phyloP scores from a whole-genome alignment of 768 basidiomycete genomes.

The Agaricus blazei region DNA sequence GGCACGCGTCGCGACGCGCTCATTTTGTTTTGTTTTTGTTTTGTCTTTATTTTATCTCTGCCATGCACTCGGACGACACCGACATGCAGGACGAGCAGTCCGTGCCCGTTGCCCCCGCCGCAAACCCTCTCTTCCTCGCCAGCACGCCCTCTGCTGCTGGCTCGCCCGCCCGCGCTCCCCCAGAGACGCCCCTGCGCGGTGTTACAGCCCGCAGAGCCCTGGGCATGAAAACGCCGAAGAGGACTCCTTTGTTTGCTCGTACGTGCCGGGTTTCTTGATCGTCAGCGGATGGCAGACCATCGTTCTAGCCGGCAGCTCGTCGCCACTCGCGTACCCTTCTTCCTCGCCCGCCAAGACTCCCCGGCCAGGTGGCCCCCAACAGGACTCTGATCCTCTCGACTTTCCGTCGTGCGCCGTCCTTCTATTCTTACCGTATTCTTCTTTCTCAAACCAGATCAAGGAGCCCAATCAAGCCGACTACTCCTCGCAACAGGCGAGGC shows the following conservation, averaged over 20 bases:
- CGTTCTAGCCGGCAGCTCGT: constrained; percentile 48
- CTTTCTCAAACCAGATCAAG: constrained; percentile 22
- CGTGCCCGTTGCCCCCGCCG: constrained; percentile 34
- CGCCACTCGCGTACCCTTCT: constrained; percentile 59
- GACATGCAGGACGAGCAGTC: constrained; percentile 39
- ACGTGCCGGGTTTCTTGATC: constrained; percentile 17
- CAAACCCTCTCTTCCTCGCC: constrained; percentile 48
- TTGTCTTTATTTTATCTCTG: constrained; percentile 61
- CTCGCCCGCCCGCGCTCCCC: constrained; percentile 41
- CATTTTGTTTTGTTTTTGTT: constrained; percentile 33
- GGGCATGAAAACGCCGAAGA: constrained; percentile 51
- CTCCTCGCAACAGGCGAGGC: constrained; percentile 74
- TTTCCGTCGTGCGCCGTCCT: constrained; percentile 56
- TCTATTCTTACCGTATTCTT: not conserved
- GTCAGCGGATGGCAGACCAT: constrained; percentile 4
- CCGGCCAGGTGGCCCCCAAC: constrained; percentile 29
- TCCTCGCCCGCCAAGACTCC: constrained; percentile 54
- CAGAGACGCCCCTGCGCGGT: constrained; percentile 43
- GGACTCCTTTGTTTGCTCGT: constrained; percentile 50
- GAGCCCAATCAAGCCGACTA: constrained; percentile 47
- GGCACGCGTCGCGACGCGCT: constrained; percentile 53
- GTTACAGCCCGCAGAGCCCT: constrained; percentile 48
- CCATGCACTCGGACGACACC: constrained; percentile 50
- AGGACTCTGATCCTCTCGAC: constrained; percentile 62
- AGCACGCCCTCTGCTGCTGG: constrained; percentile 49